phyloP scores from a whole-genome alignment of 2,329 filamentous ascomycete genomes.

The Orbilia quercus region DNA sequence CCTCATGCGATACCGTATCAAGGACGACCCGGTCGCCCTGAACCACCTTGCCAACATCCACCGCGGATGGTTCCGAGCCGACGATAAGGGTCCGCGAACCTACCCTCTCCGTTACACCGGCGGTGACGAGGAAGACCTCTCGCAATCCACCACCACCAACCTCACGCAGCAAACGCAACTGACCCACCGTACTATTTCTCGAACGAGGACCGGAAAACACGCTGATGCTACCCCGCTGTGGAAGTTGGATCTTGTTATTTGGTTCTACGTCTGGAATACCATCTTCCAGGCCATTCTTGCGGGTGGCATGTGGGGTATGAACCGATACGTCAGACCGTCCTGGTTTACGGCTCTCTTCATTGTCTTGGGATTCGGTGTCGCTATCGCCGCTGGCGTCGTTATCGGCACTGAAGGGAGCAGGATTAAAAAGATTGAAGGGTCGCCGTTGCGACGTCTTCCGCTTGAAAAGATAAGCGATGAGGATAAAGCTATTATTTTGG shows the following conservation, averaged over 20 bases:
- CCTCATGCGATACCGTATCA: constrained; percentile 73
- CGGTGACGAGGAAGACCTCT: constrained; percentile 64
- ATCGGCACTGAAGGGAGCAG: constrained; percentile 77
- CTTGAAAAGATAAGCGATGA: constrained; percentile 44
- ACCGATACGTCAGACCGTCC: constrained; percentile 76
- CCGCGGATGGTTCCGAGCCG: constrained; percentile 78
- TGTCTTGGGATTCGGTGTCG: constrained; percentile 76
- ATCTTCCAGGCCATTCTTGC: constrained; percentile 79
- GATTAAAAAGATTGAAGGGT: constrained; percentile 77
- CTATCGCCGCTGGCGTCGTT: constrained; percentile 75
- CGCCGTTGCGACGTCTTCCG: constrained; percentile 37
- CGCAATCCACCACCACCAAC: constrained; percentile 63
- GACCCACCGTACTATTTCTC: constrained; percentile 64
- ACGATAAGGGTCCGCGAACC: constrained; percentile 69
- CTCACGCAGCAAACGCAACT: constrained; percentile 72
- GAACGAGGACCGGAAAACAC: constrained; percentile 70
- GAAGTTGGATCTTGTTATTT: constrained; percentile 83
- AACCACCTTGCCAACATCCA: constrained; percentile 79
- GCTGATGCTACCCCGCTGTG: constrained; percentile 78
- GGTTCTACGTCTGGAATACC: constrained; percentile 82
- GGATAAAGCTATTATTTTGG: constrained; percentile 43
- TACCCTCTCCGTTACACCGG: constrained; percentile 62
- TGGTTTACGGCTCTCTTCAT: constrained; percentile 86
- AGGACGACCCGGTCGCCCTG: constrained; percentile 66
- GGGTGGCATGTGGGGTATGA: constrained; percentile 85